Conservation (phyloP, 805 yeast species). For the Candida saitoana region DNA sequence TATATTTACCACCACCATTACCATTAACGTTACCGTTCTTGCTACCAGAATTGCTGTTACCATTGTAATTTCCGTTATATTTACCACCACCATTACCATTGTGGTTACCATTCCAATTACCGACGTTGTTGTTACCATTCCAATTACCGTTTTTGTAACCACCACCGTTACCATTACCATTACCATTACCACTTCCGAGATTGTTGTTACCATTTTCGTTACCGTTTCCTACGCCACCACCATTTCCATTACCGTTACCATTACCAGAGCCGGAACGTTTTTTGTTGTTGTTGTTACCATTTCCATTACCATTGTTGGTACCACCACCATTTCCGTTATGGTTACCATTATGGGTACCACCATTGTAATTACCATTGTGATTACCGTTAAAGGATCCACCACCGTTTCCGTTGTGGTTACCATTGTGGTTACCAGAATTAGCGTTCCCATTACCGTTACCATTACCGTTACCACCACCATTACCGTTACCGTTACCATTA, state of each 20-base stretch:
- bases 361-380: conserved; percentile 2
- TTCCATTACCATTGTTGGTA: conserved; percentile 5
- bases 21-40: neutral
- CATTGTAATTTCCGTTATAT: neutral
- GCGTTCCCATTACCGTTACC: conserved; percentile 7
- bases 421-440: neutral
- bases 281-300: conserved; percentile 9
- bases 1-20: neutral
- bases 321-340: neutral
- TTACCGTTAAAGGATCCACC: conserved; percentile 14
- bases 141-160: conserved; percentile 5
- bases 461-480: conserved; percentile 11
- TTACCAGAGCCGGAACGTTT: neutral
- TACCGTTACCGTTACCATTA: conserved; percentile 15
- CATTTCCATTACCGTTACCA: neutral
- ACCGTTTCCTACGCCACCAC: neutral
- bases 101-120: conserved; percentile 3
- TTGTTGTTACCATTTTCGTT: neutral
- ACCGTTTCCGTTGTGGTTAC: conserved; percentile 10
- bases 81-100: neutral
- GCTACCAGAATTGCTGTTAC: neutral
- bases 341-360: neutral
- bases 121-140: conserved; percentile 11
- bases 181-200: conserved; percentile 5
- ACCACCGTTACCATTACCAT: conserved; percentile 18